These are phyloP conservation scores for Annulohypoxylon stygium DNA, from an alignment of 495 filamentous ascomycete species.

Conservation along the genomic window DNA sequence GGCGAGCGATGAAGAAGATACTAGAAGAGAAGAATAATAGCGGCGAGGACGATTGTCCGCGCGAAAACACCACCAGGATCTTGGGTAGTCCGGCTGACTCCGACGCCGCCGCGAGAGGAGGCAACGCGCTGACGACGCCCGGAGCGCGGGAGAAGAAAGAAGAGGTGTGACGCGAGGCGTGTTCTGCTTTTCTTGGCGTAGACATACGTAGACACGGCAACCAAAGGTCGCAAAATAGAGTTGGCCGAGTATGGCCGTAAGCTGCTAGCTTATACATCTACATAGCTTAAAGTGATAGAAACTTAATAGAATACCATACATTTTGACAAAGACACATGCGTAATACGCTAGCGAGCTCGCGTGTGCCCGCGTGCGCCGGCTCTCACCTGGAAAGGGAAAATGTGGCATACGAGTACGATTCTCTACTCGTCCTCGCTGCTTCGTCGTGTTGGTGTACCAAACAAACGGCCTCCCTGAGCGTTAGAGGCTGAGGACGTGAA, in stretches of 20 bases:
- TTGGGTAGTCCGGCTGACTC: conserved; percentile 18
- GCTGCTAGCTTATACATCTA: conserved; percentile 16
- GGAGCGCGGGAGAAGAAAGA: conserved; percentile 34
- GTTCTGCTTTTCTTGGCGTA: conserved; percentile 20
- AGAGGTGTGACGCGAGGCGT: conserved; percentile 37
- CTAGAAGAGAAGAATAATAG: conserved; percentile 33
- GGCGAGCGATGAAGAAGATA: conserved; percentile 45
- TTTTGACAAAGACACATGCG: background rate
- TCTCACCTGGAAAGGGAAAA: conserved; percentile 12
- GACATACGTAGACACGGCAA: conserved; percentile 33
- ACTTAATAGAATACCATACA: background rate
- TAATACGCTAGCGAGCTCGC: background rate
- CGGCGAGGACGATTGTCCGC: conserved; percentile 22
- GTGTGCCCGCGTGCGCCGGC: conserved; percentile 2
- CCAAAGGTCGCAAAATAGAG: conserved; percentile 26
- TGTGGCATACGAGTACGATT: conserved; percentile 10
- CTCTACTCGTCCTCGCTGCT: background rate
- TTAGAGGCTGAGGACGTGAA: background rate
- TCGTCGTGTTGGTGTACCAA: background rate
- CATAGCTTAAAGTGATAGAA: conserved; percentile 29
- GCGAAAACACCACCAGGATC: background rate
- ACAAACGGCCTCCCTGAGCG: background rate
- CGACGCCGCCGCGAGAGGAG: background rate
- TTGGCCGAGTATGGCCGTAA: conserved; percentile 18
- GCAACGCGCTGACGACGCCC: conserved; percentile 39